These are phyloP conservation scores for Suillus subaureus DNA, from an alignment of 768 basidiomycete genomes.

Conservation along the genomic window DNA sequence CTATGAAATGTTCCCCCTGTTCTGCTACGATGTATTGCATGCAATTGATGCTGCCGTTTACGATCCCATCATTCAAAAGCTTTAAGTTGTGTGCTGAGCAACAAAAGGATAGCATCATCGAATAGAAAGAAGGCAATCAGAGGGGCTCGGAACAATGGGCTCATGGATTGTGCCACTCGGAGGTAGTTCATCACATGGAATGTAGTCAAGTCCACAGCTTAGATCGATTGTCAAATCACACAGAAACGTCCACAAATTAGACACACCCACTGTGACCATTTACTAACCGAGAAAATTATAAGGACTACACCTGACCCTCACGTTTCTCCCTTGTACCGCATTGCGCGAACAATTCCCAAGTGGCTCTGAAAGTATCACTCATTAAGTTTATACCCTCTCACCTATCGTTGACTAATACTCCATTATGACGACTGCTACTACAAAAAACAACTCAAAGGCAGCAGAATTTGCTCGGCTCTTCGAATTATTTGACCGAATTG, in stretches of 20 bases:
- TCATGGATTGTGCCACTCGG: conserved; percentile 23
- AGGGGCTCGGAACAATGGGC: conserved; percentile 1
- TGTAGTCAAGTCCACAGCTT: background rate
- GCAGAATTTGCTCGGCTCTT: conserved; percentile 58
- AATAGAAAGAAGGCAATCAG: background rate
- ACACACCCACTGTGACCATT: background rate
- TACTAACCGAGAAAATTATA: conserved; percentile 18
- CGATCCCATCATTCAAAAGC: background rate
- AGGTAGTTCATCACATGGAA: conserved; percentile 5
- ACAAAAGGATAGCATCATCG: background rate
- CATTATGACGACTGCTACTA: conserved; percentile 22
- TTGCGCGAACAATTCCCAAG: background rate
- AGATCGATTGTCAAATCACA: background rate
- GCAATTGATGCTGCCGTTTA: background rate
- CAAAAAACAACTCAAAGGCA: conserved; percentile 39
- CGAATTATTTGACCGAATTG: conserved; percentile 54
- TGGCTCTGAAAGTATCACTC: background rate
- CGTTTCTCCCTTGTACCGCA: conserved; percentile 8
- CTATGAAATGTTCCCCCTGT: background rate
- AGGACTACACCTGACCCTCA: conserved; percentile 8
- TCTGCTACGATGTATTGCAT: background rate
- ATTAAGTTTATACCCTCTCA: background rate
- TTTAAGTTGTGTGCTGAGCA: background rate
- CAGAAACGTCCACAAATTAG: background rate
- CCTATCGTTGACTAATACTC: conserved; percentile 9